phyloP scores from a whole-genome alignment of 164 flowering plant species.

The Chloranthus sessilifolius region DNA sequence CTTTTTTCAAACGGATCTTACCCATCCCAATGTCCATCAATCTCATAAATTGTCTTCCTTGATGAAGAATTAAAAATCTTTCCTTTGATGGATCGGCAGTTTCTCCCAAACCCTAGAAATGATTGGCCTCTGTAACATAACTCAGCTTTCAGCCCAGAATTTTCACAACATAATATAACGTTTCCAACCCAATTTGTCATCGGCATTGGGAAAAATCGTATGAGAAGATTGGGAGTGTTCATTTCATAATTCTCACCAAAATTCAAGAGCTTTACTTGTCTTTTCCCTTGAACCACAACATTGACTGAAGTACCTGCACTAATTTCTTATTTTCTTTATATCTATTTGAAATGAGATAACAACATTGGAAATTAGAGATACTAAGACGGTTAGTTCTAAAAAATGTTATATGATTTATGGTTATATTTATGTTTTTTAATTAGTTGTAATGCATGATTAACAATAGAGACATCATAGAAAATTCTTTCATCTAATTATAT shows the following conservation, averaged over 20 bases:
- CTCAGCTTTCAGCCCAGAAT: conserved; percentile 69
- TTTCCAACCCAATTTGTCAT: conserved; percentile 66
- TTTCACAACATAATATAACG: conserved; percentile 48
- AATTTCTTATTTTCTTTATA: too few species aligned
- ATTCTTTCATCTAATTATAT: too few species aligned
- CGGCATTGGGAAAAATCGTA: conserved; percentile 67
- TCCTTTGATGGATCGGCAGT: conserved; percentile 47
- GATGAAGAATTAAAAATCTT: conserved; percentile 52
- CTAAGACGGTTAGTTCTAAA: too few species aligned
- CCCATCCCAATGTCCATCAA: conserved; percentile 89
- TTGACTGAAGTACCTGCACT: conserved; percentile 73
- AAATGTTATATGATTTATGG: too few species aligned
- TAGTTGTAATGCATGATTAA: too few species aligned
- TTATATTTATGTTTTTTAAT: too few species aligned
- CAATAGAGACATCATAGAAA: too few species aligned
- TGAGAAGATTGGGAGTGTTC: conserved; percentile 58
- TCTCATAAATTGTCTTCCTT: conserved; percentile 40
- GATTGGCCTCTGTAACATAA: conserved; percentile 36
- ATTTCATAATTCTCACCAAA: conserved; percentile 63
- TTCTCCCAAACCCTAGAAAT: conserved; percentile 39
- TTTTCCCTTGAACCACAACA: conserved; percentile 54
- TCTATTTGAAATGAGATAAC: too few species aligned
- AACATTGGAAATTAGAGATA: too few species aligned
- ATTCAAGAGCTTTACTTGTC: conserved; percentile 48
- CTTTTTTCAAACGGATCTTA: too few species aligned